Conservation (phyloP, 495 filamentous ascomycete genomes). For the Penicillium coprophilum region DNA sequence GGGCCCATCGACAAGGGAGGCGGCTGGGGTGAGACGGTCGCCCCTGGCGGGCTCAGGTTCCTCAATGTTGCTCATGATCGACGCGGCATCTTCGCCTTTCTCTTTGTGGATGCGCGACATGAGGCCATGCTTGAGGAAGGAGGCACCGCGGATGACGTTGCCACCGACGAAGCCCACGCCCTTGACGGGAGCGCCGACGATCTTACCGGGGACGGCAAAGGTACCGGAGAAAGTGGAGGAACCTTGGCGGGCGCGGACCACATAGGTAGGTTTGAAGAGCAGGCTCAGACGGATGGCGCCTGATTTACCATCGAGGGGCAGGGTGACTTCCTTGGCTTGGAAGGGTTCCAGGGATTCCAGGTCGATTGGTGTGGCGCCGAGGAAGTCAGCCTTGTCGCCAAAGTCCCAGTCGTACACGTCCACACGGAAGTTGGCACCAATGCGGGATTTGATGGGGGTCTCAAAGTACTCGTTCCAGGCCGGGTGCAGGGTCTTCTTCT, state of each 20-base stretch:
- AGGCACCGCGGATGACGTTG: constrained; percentile 82
- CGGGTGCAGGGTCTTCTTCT: constrained; percentile 95
- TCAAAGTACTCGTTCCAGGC: constrained; percentile 97
- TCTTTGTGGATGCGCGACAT: constrained; percentile 55
- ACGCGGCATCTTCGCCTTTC: constrained; percentile 57
- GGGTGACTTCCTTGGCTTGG: constrained; percentile 63
- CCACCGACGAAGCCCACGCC: constrained; percentile 78
- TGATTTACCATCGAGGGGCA: constrained; percentile 86
- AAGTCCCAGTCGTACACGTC: constrained; percentile 95
- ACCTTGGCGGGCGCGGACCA: constrained; percentile 82
- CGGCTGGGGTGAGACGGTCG: constrained; percentile 37
- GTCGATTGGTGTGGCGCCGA: constrained; percentile 76
- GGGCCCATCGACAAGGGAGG: constrained; percentile 33
- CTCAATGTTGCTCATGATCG: constrained; percentile 17
- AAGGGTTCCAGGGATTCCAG: constrained; percentile 84
- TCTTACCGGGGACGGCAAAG: constrained; percentile 85
- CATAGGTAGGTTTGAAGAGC: constrained; percentile 92
- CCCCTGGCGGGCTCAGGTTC: constrained; percentile 41
- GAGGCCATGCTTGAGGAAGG: constrained; percentile 79
- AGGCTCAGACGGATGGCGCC: constrained; percentile 78
- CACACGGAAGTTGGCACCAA: constrained; percentile 79
- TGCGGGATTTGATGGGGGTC: constrained; percentile 73
- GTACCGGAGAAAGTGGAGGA: constrained; percentile 92
- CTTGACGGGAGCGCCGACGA: constrained; percentile 91
- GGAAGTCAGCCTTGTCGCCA: constrained; percentile 83